phyloP scores from a whole-genome alignment of 345 rosid species.

The Lumnitzera racemosa region DNA sequence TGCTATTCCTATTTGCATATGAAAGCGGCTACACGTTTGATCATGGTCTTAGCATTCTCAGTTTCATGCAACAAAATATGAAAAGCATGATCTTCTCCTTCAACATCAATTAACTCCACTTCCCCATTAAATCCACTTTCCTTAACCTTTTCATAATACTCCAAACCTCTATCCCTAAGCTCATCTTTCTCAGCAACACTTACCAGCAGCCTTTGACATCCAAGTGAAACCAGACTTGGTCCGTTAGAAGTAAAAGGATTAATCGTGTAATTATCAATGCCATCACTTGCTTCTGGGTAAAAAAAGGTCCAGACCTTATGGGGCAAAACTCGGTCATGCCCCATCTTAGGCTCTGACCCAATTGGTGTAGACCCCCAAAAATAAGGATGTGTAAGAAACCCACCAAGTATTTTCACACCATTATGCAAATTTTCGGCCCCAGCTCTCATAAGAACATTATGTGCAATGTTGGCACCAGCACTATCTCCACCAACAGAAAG shows the following conservation, averaged over 20 bases:
- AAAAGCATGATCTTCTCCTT: slow-evolving; percentile 30
- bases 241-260: slow-evolving; percentile 18
- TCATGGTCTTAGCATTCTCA: slow-evolving; percentile 13
- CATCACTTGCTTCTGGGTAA: slow-evolving; percentile 11
- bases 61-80: slow-evolving; percentile 11
- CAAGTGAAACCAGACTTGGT: slow-evolving; percentile 20
- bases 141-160: slow-evolving; percentile 14
- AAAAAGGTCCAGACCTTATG: slow-evolving; percentile 7
- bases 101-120: slow-evolving; percentile 20
- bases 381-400: slow-evolving; percentile 18
- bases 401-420: slow-evolving; percentile 18
- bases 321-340: too few relatives aligned
- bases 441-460: slow-evolving; percentile 14
- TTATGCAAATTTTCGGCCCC: slow-evolving; percentile 6
- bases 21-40: slow-evolving; percentile 15
- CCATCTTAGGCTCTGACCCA: slow-evolving; percentile 11
- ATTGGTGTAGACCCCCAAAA: slow-evolving; percentile 25
- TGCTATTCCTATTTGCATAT: not conserved
- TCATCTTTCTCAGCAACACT: slow-evolving; percentile 26
- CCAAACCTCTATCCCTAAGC: slow-evolving; percentile 19
- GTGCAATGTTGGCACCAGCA: slow-evolving; percentile 23
- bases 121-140: slow-evolving; percentile 27
- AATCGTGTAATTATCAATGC: slow-evolving; percentile 16
- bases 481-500: slow-evolving; percentile 22
- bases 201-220: slow-evolving; percentile 19